phyloP scores from a whole-genome alignment of 148 eudicot species.

The Polygonum aviculare region DNA sequence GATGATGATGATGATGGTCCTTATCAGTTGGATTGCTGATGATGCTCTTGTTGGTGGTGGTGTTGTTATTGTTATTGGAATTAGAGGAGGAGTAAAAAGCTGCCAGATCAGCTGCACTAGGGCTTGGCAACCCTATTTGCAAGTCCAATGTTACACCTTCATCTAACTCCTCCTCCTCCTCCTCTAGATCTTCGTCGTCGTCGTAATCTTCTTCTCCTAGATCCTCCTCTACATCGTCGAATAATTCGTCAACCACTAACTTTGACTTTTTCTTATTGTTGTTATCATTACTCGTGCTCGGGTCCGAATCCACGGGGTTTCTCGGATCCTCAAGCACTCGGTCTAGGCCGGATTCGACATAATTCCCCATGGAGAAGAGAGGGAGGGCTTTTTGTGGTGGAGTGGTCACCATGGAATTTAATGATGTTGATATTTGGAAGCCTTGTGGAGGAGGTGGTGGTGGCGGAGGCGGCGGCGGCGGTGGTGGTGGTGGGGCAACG shows the following conservation, averaged over 20 bases:
- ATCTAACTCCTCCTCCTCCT: conserved; percentile 17
- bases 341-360: neutral
- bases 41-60: neutral
- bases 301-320: neutral
- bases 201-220: conserved; percentile 8
- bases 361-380: conserved; percentile 30
- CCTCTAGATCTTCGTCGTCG: conserved; percentile 4
- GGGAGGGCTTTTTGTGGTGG: conserved; percentile 51
- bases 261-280: neutral
- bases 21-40: neutral
- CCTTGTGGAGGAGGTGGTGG: neutral
- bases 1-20: neutral
- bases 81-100: conserved; percentile 30
- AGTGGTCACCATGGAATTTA: neutral
- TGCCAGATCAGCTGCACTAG: conserved; percentile 64
- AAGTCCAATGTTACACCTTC: conserved; percentile 58
- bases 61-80: neutral
- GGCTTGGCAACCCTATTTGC: conserved; percentile 87
- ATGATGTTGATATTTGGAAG: neutral
- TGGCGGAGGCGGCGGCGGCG: neutral
- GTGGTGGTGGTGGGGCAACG: conserved; percentile 35
- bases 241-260: neutral
- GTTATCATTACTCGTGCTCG: neutral
- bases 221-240: neutral
- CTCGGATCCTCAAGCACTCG: neutral